Evolutionary conservation across 2,329 filamentous ascomycete genomes (phyloP), one percentile per base, ranked within the genome.

Genomic region (Diaporthe citriasiana): DNA sequence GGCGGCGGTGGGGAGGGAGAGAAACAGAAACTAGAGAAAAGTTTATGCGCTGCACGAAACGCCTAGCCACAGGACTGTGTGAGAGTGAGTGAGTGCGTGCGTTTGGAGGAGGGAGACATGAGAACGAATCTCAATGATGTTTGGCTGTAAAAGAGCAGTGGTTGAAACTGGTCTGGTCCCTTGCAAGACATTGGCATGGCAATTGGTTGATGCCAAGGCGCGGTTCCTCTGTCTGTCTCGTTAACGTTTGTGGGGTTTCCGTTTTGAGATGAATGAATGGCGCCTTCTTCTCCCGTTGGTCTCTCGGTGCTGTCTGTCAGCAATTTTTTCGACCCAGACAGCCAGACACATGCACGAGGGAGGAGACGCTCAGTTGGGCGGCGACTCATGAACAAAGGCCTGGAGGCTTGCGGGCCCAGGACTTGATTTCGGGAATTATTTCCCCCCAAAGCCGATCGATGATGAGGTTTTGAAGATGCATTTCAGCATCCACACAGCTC

Each of bases 401-500:
- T 51, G 45, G 22, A 15, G 22, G 63, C 30, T 53, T 53, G 63
- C 63, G 63, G 63, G 63, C 63, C 63, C 45, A 27, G 47, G 63
- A 33, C 22, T 51, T 68, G 63, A 68, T 53, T 68, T 68, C 63
- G 47, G 47, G 45, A n/a, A 51, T 68, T 68, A 68, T 53, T 40
- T 53, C 63, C 33, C 45, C 47, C 47, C 33, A 68, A 68, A 38
- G 47, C 47, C 63, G 63, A 68, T 53, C 63, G 63, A 68, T 53
- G 63, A 68, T 68, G 63, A 68, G 63, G 63, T 27, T 40, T 66
- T 66, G 63, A 40, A 40, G 59, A 47, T 60, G 57, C 57, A 42
- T 17, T 45, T 45, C 59, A 33, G n/a, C n/a, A 22, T 19, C 40
- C 57, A 42, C 57, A 45, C 57, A 4, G 8, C 40, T 22, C 42